Conservation (phyloP, 208 protist genomes). For the Leishmania arabica region DNA sequence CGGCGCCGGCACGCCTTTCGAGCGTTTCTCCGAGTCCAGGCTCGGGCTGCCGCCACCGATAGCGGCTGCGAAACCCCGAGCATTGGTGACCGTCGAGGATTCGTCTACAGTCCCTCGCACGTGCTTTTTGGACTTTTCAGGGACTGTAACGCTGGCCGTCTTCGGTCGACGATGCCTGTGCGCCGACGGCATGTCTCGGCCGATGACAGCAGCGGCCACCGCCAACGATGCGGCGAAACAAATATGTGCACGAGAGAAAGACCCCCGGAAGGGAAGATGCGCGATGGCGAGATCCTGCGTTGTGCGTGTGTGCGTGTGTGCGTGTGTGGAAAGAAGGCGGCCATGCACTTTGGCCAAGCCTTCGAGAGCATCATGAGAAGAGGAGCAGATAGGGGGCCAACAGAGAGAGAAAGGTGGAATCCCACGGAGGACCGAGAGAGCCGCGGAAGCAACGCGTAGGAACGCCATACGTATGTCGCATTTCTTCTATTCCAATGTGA, state of each 20-base stretch:
- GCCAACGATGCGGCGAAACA: not conserved
- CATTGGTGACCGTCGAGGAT: not conserved
- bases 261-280: not conserved
- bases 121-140: not conserved
- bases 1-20: conserved; percentile 28
- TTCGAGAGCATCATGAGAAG: not conserved
- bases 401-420: not conserved
- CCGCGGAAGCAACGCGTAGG: not conserved
- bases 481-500: no score
- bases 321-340: no score
- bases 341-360: not conserved
- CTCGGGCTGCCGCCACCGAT: not conserved
- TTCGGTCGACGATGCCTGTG: not conserved
- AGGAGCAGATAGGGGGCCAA: not conserved
- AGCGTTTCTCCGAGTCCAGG: not conserved
- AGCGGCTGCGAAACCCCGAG: not conserved
- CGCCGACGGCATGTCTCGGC: not conserved
- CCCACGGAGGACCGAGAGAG: not conserved
- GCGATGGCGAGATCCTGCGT: not conserved
- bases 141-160: not conserved
- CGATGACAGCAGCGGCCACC: not conserved
- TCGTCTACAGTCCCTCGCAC: not conserved
- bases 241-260: not conserved
- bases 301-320: not conserved
- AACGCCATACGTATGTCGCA: no score